These are phyloP conservation scores for Purpureocillium takamizusanense DNA, from an alignment of 2,329 filamentous ascomycete species.

Conservation along the genomic window DNA sequence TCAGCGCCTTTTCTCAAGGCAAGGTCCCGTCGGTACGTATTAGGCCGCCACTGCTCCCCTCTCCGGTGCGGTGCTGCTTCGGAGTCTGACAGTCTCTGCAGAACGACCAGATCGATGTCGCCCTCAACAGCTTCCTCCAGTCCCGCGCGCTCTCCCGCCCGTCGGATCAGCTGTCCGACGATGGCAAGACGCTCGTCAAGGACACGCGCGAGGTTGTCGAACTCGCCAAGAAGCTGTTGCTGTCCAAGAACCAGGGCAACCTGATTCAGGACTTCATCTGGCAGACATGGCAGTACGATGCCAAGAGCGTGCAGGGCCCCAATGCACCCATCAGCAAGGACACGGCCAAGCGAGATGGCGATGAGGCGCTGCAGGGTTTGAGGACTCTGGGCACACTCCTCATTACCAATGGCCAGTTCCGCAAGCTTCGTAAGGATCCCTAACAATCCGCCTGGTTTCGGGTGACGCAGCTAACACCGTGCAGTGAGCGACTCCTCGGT, in stretches of 20 bases:
- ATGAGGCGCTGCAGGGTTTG: conserved; percentile 75
- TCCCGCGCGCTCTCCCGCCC: conserved; percentile 63
- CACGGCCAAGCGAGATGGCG: conserved; percentile 70
- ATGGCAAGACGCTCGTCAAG: conserved; percentile 69
- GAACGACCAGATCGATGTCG: conserved; percentile 95
- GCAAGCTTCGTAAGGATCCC: conserved; percentile 66
- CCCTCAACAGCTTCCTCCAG: conserved; percentile 76
- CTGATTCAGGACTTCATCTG: conserved; percentile 95
- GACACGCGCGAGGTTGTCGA: conserved; percentile 75
- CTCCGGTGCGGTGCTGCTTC: not conserved
- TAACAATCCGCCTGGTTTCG: not conserved
- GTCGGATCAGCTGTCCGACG: conserved; percentile 67
- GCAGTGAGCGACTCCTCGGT: conserved; percentile 68
- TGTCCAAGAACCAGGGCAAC: conserved; percentile 93
- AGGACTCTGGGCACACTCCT: conserved; percentile 81
- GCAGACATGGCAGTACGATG: conserved; percentile 71
- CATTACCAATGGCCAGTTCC: conserved; percentile 93
- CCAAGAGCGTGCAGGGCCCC: conserved; percentile 52
- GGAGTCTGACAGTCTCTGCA: conserved; percentile 19
- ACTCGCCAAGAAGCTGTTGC: conserved; percentile 72
- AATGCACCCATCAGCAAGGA: conserved; percentile 65
- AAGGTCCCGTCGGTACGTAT: conserved; percentile 77
- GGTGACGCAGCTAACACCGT: not conserved
- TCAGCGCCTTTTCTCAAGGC: conserved; percentile 73
- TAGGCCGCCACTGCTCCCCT: no score